A percentile compares a stretch with the other conserved stretches of the same genome.
phyloP scores from a whole-genome alignment of 257 asterid genomes.

The Lithospermum erythrorhizon region DNA sequence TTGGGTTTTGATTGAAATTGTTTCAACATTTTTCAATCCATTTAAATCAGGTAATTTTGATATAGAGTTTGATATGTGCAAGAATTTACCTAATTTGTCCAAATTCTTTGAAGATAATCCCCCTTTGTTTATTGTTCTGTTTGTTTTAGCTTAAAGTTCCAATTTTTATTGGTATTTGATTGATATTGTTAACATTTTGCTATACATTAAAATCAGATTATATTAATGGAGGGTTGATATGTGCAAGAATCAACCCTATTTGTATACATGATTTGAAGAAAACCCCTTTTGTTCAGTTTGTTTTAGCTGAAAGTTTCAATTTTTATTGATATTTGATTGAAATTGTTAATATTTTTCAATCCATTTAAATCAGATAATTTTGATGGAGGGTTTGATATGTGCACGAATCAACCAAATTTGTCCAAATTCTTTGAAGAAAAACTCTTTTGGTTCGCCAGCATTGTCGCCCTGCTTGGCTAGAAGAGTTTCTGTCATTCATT shows the following conservation, averaged over 20 bases:
- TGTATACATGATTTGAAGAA: constrained; percentile 11
- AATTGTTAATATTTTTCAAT: too few species aligned
- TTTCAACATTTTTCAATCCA: too few species aligned
- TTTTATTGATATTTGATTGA: too few species aligned
- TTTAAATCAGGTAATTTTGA: constrained; percentile 13
- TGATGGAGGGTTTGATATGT: constrained; percentile 64
- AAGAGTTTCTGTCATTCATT: constrained; percentile 15
- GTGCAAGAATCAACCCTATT: constrained; percentile 30
- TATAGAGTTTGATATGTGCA: constrained; percentile 59
- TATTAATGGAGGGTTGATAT: constrained; percentile 58
- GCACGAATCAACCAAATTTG: constrained; percentile 29
- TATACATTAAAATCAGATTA: background rate
- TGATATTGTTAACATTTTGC: too few species aligned
- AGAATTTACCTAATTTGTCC: constrained; percentile 19
- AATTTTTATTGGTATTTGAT: too few species aligned
- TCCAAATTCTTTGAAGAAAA: constrained; percentile 16
- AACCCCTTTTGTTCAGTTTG: background rate
- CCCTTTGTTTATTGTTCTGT: background rate
- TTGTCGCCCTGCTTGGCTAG: constrained; percentile 24
- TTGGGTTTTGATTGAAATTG: too few species aligned
- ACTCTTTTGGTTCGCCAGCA: constrained; percentile 16
- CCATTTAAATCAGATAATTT: background rate
- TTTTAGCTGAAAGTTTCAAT: too few species aligned
- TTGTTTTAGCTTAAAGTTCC: too few species aligned
- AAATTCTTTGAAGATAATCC: constrained; percentile 16